A percentile compares a stretch with the other conserved stretches of the same genome.
Conservation (phyloP, 305 asterid genomes). For the Fraxinus sp. region DNA sequence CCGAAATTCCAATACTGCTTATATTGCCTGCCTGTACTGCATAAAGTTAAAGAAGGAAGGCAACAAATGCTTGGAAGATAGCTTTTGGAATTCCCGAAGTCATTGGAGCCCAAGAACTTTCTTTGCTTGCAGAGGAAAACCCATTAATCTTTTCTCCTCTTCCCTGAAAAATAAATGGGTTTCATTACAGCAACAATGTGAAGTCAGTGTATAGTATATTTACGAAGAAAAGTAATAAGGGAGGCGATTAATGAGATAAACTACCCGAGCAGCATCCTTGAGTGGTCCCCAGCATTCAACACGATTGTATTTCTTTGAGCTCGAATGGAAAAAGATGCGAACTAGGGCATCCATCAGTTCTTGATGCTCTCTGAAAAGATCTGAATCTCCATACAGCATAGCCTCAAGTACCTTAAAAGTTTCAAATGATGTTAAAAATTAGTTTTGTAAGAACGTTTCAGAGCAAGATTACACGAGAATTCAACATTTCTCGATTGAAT, state of each 20-base stretch:
- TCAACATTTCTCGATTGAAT: not conserved
- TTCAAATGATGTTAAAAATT: not conserved
- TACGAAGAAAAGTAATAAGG: not conserved
- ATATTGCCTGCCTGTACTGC: not conserved
- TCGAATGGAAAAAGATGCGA: slow-evolving; percentile 82
- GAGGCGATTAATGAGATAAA: not conserved
- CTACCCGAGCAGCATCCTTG: slow-evolving; percentile 75
- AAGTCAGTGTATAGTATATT: not conserved
- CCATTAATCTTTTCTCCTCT: slow-evolving; percentile 50
- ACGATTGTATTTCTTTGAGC: slow-evolving; percentile 71
- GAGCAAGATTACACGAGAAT: not conserved
- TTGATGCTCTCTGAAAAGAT: slow-evolving; percentile 56
- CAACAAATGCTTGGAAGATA: slow-evolving; percentile 69
- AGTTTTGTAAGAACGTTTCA: not conserved
- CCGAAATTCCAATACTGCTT: not conserved
- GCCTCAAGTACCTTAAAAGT: slow-evolving; percentile 78
- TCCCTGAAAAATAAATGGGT: slow-evolving; percentile 43
- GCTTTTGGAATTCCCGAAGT: slow-evolving; percentile 57
- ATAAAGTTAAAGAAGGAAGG: slow-evolving; percentile 55
- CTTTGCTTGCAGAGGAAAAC: slow-evolving; percentile 47
- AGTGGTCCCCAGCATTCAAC: slow-evolving; percentile 91
- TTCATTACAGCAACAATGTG: not conserved
- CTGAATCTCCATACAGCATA: slow-evolving; percentile 75
- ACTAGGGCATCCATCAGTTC: slow-evolving; percentile 73
- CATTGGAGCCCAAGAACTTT: slow-evolving; percentile 31